phyloP scores from a whole-genome alignment of 148 eudicot genomes.

The Polygonum maritimum region DNA sequence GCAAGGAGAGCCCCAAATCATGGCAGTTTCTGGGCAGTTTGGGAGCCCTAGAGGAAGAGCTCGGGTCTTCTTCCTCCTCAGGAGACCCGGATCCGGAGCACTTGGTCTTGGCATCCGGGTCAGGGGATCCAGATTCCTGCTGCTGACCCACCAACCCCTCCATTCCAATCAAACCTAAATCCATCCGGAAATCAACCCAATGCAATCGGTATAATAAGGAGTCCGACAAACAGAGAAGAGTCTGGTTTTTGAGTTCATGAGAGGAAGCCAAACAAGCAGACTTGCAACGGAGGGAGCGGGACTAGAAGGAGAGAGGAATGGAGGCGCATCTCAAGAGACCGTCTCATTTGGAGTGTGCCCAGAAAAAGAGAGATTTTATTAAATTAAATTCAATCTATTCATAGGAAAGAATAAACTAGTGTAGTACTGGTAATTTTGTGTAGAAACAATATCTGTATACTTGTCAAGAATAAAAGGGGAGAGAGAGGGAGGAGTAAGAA shows the following conservation, averaged over 20 bases:
- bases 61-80: conserved; percentile 5
- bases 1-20: not conserved
- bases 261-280: not conserved
- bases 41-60: not conserved
- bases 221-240: not conserved
- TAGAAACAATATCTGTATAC: not conserved
- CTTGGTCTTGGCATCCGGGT: conserved; percentile 3
- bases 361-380: no score
- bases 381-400: not conserved
- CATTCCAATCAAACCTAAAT: conserved; percentile 13
- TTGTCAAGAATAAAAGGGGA: not conserved
- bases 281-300: no score
- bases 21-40: not conserved
- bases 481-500: not conserved
- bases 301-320: no score
- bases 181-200: not conserved
- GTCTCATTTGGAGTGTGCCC: no score
- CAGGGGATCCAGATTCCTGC: not conserved
- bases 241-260: conserved; percentile 1
- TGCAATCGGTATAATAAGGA: not conserved
- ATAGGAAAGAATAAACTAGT: no score
- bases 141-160: conserved; percentile 11
- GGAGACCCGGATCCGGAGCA: conserved; percentile 6
- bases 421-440: not conserved
- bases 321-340: no score